These are phyloP conservation scores for Hydrangea macrophylla DNA, from an alignment of 148 eudicot genomes.

Conservation along the genomic window DNA sequence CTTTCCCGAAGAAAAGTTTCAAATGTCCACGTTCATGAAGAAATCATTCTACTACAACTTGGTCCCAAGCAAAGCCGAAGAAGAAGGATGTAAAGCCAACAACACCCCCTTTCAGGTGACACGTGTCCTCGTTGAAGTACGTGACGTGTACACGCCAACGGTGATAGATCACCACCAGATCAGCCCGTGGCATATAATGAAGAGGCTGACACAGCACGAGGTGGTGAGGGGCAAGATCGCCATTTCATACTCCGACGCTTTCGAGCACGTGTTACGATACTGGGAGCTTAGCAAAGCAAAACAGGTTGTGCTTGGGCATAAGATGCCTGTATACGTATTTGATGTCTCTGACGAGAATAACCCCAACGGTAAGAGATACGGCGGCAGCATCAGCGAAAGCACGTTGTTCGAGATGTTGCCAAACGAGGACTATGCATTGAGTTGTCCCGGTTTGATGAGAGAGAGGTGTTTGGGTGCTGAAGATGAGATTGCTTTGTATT, in stretches of 20 bases:
- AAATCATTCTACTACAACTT: slow-evolving; percentile 19
- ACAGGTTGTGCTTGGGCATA: slow-evolving; percentile 9
- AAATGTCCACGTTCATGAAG: neutral
- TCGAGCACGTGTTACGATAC: slow-evolving; percentile 13
- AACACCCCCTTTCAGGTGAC: neutral
- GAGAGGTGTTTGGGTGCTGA: neutral
- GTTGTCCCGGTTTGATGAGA: slow-evolving; percentile 3
- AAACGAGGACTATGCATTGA: slow-evolving; percentile 4
- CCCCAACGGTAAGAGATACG: slow-evolving; percentile 15
- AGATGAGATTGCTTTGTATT: slow-evolving; percentile 12
- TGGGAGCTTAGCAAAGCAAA: slow-evolving; percentile 12
- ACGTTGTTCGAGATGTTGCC: slow-evolving; percentile 9
- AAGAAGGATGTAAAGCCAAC: slow-evolving; percentile 4
- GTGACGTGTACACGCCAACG: slow-evolving; percentile 11
- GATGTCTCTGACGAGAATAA: slow-evolving; percentile 9
- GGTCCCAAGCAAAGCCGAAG: slow-evolving; percentile 16
- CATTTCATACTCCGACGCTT: slow-evolving; percentile 9
- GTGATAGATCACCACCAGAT: neutral
- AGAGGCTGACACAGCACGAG: slow-evolving; percentile 13
- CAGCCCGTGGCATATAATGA: slow-evolving; percentile 17
- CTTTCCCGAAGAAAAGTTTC: neutral
- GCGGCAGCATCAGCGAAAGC: neutral
- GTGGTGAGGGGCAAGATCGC: slow-evolving; percentile 4
- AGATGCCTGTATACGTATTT: slow-evolving; percentile 7
- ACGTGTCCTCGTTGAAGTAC: slow-evolving; percentile 11